Evolutionary conservation across 345 rosid species (phyloP).

Genomic region (Geranium brycei): DNA sequence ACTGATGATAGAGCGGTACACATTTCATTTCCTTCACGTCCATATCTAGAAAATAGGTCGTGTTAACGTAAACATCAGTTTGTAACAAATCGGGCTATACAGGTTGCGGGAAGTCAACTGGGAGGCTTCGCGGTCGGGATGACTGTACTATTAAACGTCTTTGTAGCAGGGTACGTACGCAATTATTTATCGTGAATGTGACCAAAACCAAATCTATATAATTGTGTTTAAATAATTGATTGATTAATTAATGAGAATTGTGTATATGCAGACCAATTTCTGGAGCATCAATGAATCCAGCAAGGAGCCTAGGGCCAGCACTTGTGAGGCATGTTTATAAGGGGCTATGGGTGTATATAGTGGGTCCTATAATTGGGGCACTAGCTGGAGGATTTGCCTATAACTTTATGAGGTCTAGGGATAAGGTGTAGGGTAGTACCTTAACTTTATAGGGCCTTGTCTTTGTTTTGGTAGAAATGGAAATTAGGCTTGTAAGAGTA

Average conservation of each 20-base stretch:
- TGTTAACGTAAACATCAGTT: too few relatives aligned
- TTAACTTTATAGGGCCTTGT: too few relatives aligned
- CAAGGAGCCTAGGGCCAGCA: conserved; percentile 43
- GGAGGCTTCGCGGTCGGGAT: conserved; percentile 50
- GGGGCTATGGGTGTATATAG: conserved; percentile 35
- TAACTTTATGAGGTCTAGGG: conserved; percentile 18
- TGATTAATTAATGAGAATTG: too few relatives aligned
- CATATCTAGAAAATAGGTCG: too few relatives aligned
- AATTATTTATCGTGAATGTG: too few relatives aligned
- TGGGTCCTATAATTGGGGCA: conserved; percentile 30
- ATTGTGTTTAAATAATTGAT: too few relatives aligned
- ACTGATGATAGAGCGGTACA: conserved; percentile 36
- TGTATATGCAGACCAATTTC: conserved; percentile 26
- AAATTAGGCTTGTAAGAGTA: too few relatives aligned
- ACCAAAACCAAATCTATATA: too few relatives aligned
- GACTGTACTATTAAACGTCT: conserved; percentile 45
- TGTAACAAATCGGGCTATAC: too few relatives aligned
- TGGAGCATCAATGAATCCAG: conserved; percentile 53
- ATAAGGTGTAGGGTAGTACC: conserved; percentile 6
- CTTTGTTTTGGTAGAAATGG: too few relatives aligned
- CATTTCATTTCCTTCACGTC: too few relatives aligned
- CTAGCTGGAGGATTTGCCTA: conserved; percentile 24
- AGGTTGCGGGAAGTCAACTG: conserved; percentile 15
- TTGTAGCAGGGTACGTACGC: conserved; percentile 41
- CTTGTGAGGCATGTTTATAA: conserved; percentile 19